Evolutionary conservation across 1,139 yeast genomes (phyloP).

Genomic region (Oligophagozyma castellii): DNA sequence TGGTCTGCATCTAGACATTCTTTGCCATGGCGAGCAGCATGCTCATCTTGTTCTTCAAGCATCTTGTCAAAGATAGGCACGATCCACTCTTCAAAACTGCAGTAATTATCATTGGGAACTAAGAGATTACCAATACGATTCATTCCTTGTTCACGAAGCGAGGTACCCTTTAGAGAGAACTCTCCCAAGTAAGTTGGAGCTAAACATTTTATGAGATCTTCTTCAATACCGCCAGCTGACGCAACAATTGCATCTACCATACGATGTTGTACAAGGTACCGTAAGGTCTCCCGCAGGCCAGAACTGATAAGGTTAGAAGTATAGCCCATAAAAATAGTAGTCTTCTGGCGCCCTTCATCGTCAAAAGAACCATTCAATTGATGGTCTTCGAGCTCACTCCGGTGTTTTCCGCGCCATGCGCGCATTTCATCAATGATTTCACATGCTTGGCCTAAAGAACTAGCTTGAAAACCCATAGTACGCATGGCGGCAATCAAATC

Average conservation of each 20-base stretch:
- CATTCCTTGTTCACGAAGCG: conserved; percentile 86
- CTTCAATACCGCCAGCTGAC: conserved; percentile 96
- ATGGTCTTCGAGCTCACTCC: conserved; percentile 50
- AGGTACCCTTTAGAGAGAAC: conserved; percentile 64
- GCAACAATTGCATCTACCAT: conserved; percentile 93
- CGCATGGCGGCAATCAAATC: conserved; percentile 74
- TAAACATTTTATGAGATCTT: conserved; percentile 85
- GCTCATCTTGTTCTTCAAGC: conserved; percentile 77
- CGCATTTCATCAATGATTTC: conserved; percentile 88
- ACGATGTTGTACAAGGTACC: conserved; percentile 82
- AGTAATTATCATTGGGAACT: conserved; percentile 95
- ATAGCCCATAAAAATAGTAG: conserved; percentile 89
- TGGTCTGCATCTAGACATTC: conserved; percentile 38
- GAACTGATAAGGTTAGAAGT: conserved; percentile 94
- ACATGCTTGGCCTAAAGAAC: conserved; percentile 74
- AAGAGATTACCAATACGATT: conserved; percentile 92
- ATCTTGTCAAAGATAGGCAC: conserved; percentile 81
- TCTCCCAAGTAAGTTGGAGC: conserved; percentile 96
- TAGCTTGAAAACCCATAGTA: conserved; percentile 97
- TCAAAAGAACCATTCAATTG: conserved; percentile 65
- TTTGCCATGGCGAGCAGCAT: conserved; percentile 35
- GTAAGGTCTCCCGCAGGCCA: conserved; percentile 81
- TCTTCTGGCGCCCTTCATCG: conserved; percentile 66
- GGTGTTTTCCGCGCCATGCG: conserved; percentile 74
- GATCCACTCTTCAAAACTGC: conserved; percentile 96